Base-by-base conservation (phyloP, 2,329 filamentous ascomycete genomes). In the Achaetomium macrosporum region DNA sequence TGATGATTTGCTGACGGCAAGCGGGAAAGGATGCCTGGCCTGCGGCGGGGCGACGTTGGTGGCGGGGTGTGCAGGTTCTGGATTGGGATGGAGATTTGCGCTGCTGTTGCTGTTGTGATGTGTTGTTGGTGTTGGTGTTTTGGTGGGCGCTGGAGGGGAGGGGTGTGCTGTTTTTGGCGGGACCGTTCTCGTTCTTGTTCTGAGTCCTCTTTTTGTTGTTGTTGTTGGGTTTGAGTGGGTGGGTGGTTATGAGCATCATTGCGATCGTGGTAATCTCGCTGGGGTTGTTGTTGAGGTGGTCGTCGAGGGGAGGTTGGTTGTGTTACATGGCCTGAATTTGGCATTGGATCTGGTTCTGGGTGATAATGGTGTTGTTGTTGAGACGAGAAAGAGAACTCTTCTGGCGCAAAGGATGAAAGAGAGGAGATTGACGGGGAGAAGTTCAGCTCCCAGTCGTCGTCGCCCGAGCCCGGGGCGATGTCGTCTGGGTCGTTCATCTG, bases 351-450 rank as follows among this genome's bases (percentile, higher is more conserved):
- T n/a, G n/a, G 35, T n/a, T 5, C 9, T 37, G 35, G 2, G 7
- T 16, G 35, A n/a, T 15, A 8, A 13, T 8, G 33, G n/a, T 36
- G 33, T 25, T 40, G 39, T 31, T 50, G 50, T n/a, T 33, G 44
- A 0, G 46, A 15, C 3, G 48, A 45, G 15, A 51, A 35, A 5
- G 55, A 54, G 29, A 36, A 51, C 5, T 57, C 55, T 12, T 57
- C 55, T 9, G 55, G 55, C 0, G 48, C 42, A 25, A 57, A 57
- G 2, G 55, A 57, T 2, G 55, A 57, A 8, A 57, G 51, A 3
- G 54, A 51, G 3, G 55, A 57, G 31, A 57, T 54, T 7, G 55
- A 49, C 4, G 54, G 54, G 5, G 54, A 53, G 6, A 48, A 15
- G 1, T 25, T 46, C 13, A 51, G 12, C 16, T 57, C 55, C 55